These are phyloP conservation scores for Geosmithia putterillii DNA, from an alignment of 2,329 filamentous ascomycete genomes.

Conservation along the genomic window DNA sequence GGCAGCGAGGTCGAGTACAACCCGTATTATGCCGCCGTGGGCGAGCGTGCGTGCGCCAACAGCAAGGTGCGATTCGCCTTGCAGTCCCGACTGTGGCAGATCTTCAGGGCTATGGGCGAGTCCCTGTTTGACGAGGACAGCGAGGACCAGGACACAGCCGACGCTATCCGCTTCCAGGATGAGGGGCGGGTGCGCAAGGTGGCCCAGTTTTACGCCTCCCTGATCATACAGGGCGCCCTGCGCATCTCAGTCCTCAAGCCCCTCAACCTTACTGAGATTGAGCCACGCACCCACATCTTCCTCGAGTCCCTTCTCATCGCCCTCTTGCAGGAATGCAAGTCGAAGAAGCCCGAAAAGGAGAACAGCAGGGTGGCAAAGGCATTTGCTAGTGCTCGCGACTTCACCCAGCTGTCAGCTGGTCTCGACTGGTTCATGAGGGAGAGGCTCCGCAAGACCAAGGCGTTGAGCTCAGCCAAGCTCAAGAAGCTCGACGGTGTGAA, in stretches of 20 bases:
- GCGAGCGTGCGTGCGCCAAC: conserved; percentile 63
- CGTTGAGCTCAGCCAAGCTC: conserved; percentile 34
- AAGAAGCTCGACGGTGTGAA: conserved; percentile 25
- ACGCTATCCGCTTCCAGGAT: conserved; percentile 32
- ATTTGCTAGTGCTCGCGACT: conserved; percentile 51
- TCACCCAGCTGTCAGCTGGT: conserved; percentile 57
- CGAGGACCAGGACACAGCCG: conserved; percentile 42
- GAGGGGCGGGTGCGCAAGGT: conserved; percentile 37
- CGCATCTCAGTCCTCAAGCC: conserved; percentile 45
- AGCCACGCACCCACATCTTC: conserved; percentile 64
- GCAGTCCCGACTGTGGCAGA: conserved; percentile 74
- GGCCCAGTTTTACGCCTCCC: conserved; percentile 39
- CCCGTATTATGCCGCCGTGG: conserved; percentile 83
- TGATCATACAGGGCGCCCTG: conserved; percentile 33
- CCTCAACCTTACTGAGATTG: conserved; percentile 68
- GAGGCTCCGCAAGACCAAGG: conserved; percentile 53
- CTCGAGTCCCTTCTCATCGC: conserved; percentile 71
- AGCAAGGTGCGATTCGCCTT: conserved; percentile 69
- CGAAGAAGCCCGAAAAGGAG: conserved; percentile 29
- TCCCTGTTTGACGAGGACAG: conserved; percentile 48
- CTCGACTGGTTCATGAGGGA: conserved; percentile 72
- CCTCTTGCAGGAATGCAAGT: conserved; percentile 51
- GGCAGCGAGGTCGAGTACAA: conserved; percentile 80
- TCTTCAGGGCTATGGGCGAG: conserved; percentile 80
- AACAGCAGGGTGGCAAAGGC: conserved; percentile 50